These are phyloP conservation scores for Iberis pinnata DNA, from an alignment of 345 rosid species.

Conservation along the genomic window DNA sequence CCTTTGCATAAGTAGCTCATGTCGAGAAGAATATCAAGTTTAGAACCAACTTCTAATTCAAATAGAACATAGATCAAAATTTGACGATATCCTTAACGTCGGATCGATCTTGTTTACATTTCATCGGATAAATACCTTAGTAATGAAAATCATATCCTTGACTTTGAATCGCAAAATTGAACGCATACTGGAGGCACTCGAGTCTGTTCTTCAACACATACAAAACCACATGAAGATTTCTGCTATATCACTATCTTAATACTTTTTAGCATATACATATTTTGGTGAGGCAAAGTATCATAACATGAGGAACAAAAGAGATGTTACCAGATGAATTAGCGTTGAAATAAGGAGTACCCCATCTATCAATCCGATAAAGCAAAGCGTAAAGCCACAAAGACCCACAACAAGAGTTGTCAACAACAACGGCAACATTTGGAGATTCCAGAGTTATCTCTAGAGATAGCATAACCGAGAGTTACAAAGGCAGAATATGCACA, in stretches of 20 bases:
- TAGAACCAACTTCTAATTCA: conserved; percentile 94
- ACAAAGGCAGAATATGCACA: too few relatives aligned
- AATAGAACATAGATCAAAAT: conserved; percentile 71
- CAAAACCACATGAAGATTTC: conserved; percentile 71
- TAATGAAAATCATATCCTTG: conserved; percentile 63
- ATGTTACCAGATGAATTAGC: conserved; percentile 74
- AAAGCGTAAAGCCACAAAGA: conserved; percentile 57
- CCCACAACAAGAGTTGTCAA: conserved; percentile 58
- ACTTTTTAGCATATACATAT: conserved; percentile 69
- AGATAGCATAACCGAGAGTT: too few relatives aligned
- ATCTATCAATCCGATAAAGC: conserved; percentile 63
- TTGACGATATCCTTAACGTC: conserved; percentile 82
- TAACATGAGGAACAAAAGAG: conserved; percentile 61
- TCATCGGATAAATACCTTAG: conserved; percentile 91
- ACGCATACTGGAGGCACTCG: conserved; percentile 75
- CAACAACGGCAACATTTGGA: too few relatives aligned
- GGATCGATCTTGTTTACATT: conserved; percentile 93
- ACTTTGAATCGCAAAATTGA: conserved; percentile 56
- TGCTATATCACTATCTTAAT: conserved; percentile 85
- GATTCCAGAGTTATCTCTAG: too few relatives aligned
- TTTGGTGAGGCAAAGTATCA: conserved; percentile 70
- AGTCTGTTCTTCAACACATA: conserved; percentile 85
- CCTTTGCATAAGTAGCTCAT: conserved; percentile 91
- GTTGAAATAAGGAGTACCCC: conserved; percentile 95
- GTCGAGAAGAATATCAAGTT: conserved; percentile 87